Evolutionary conservation across 2,329 filamentous ascomycete genomes (phyloP).

Genomic region (Bipolaris gigantea): DNA sequence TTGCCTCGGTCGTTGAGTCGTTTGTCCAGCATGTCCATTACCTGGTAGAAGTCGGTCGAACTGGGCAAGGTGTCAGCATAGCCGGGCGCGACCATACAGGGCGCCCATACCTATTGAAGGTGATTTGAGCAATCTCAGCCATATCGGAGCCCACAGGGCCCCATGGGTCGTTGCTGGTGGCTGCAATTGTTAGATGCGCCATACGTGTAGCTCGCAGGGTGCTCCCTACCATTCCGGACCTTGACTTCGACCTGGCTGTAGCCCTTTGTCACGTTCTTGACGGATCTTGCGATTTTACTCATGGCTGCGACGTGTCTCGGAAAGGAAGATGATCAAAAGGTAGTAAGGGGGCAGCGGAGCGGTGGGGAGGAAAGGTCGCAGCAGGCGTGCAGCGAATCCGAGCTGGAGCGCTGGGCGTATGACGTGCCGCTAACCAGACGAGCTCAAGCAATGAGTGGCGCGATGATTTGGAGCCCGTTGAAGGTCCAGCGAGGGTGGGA

Average conservation of each 20-base stretch:
- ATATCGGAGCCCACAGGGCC: conserved; percentile 97
- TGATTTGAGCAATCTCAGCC: conserved; percentile 97
- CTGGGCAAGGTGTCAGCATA: conserved; percentile 53
- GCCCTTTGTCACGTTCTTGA: conserved; percentile 99
- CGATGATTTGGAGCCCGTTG: neutral
- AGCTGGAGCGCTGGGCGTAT: conserved; percentile 13
- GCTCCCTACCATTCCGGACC: conserved; percentile 57
- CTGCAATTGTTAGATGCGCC: conserved; percentile 54
- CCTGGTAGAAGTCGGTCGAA: conserved; percentile 97
- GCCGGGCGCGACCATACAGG: conserved; percentile 2
- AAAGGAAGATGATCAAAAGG: neutral
- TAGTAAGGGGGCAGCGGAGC: conserved; percentile 5
- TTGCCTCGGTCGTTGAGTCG: conserved; percentile 98
- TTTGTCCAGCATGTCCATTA: conserved; percentile 99
- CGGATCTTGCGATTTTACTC: conserved; percentile 96
- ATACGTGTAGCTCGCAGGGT: neutral
- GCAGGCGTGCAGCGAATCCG: conserved; percentile 10
- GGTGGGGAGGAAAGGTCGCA: conserved; percentile 9
- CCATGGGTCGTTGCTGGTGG: conserved; percentile 98
- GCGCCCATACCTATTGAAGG: conserved; percentile 84
- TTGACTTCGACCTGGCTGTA: conserved; percentile 97
- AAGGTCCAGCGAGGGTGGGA: conserved; percentile 4
- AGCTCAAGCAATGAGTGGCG: conserved; percentile 10
- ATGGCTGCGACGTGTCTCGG: conserved; percentile 55
- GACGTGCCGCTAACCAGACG: conserved; percentile 12